These are phyloP conservation scores for Nothophoma quercina DNA, from an alignment of 2,329 filamentous ascomycete genomes.

Conservation along the genomic window DNA sequence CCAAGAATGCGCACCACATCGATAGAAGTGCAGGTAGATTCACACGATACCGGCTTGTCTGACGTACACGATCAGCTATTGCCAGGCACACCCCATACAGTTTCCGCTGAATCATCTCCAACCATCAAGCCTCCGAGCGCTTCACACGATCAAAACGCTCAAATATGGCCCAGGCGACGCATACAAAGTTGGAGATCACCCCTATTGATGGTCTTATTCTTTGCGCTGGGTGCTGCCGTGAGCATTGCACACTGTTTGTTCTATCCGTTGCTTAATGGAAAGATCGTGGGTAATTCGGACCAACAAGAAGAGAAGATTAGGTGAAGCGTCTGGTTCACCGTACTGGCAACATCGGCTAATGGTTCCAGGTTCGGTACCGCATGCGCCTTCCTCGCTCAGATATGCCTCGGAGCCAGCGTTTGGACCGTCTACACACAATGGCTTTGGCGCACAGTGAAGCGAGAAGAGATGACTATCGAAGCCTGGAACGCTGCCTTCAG, in stretches of 20 bases:
- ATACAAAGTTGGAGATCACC: constrained; percentile 22
- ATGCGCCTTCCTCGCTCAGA: constrained; percentile 24
- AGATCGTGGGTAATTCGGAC: constrained; percentile 18
- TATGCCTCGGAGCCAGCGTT: constrained; percentile 14
- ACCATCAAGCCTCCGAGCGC: background rate
- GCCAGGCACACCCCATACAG: background rate
- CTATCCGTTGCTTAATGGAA: constrained; percentile 15
- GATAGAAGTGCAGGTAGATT: background rate
- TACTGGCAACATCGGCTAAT: background rate
- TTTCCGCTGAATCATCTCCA: background rate
- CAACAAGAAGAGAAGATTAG: constrained; percentile 23
- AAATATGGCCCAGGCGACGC: constrained; percentile 6
- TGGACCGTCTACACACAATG: constrained; percentile 25
- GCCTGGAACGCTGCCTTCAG: constrained; percentile 20
- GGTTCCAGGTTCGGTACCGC: constrained; percentile 22
- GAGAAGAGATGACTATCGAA: constrained; percentile 19
- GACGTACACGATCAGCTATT: background rate
- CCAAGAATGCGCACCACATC: background rate
- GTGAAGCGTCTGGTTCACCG: background rate
- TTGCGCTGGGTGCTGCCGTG: constrained; percentile 20
- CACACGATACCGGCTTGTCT: background rate
- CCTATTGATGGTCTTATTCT: constrained; percentile 17
- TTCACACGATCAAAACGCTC: background rate
- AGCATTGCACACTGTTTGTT: constrained; percentile 25
- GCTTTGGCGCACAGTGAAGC: constrained; percentile 25